Base-by-base conservation (phyloP, 495 filamentous ascomycete genomes). In the Penicillium verhagenii region DNA sequence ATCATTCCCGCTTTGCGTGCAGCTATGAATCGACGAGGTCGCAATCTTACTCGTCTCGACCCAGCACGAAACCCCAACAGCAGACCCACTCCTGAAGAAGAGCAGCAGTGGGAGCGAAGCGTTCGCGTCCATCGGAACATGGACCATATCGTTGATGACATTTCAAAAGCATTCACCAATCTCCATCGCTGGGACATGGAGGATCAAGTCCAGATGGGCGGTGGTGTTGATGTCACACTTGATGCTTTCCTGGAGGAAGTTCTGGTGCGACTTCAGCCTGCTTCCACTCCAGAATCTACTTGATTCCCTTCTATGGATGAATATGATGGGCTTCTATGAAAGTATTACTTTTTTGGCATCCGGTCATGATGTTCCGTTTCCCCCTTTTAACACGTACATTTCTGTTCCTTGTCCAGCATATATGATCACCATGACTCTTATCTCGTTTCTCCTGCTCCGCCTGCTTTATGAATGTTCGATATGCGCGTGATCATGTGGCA, bases 161-260 rank as follows among this genome's bases (percentile, higher is more conserved):
- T 91, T 8, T 85, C 84, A 3, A 79, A 86, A 44, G 77, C 92
- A 14, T 92, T 96, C 66, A 83, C 82, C 59, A 90, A 94, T 68
- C 90, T 98, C 57, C 92, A 98, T 65, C 81, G 85, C 40, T 88
- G 84, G 71, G 94, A 98, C 67, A 85, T 82, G 65, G 82, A 84
- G 42, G 86, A 86, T 47, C 87, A 90, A 6, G 90, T 98, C 2
- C 88, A 90, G 0, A 96, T 97, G 94, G 92, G 91, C 4, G 87
- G 86, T 33, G 91, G 89, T 11, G 90, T 96, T 16, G 82, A 84
- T 43, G 86, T 86, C 0, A 94, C 97, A 58, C 72, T 97, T 26
- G 94, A 98, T 69, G 92, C 89, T 2, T 84, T 96, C 56, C 75
- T 98, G 26, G 94, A 98, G 74, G 94, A 97, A 76, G 83, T 97